A percentile compares a stretch with the other conserved stretches of the same genome.
Conservation (phyloP, 441 rosid species). For the Jatropha multifida region DNA sequence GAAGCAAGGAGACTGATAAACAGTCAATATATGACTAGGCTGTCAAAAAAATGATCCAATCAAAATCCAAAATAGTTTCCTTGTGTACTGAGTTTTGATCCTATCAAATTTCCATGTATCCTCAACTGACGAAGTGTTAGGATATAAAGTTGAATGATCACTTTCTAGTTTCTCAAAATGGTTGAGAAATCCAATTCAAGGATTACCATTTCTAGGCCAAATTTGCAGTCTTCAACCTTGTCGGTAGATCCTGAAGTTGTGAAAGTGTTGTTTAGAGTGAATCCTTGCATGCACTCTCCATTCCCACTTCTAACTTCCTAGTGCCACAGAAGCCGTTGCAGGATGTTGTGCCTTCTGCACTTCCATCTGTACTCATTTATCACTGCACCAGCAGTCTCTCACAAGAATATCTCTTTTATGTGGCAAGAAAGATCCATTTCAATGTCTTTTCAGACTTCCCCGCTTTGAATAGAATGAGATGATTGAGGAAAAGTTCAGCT, state of each 20-base stretch:
- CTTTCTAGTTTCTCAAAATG: background rate
- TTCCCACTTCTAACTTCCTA: background rate
- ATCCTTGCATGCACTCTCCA: background rate
- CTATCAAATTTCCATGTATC: background rate
- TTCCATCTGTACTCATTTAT: background rate
- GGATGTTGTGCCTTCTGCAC: background rate
- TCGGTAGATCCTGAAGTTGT: no score
- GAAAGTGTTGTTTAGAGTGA: background rate
- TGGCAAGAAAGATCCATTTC: background rate
- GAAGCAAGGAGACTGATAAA: background rate
- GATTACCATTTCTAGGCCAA: background rate
- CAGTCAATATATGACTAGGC: background rate
- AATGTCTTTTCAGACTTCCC: background rate
- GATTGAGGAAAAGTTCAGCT: conserved; percentile 2
- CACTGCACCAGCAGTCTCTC: background rate
- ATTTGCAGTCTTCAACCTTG: background rate
- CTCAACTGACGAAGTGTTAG: background rate
- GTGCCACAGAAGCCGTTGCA: background rate
- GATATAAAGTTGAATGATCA: background rate
- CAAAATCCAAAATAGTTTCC: background rate
- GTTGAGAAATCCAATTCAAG: background rate
- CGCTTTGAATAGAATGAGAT: background rate
- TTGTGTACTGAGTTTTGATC: background rate
- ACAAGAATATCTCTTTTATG: background rate
- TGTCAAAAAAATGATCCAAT: background rate